Conservation (phyloP, 306 rosid species). For the Vicia villosa region DNA sequence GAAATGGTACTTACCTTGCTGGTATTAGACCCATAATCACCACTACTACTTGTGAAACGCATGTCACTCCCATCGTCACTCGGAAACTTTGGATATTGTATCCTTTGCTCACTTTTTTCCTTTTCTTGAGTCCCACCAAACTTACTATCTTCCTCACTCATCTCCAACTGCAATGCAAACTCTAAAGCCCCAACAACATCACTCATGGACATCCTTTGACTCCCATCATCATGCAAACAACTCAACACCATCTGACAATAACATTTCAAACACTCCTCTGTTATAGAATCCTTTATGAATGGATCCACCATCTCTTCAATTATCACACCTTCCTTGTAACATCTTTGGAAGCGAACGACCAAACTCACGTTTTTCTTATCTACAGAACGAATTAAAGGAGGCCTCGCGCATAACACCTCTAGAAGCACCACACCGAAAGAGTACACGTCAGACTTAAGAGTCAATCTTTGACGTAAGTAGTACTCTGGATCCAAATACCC, state of each 20-base stretch:
- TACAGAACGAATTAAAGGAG: neutral
- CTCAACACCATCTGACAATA: slow-evolving; percentile 35
- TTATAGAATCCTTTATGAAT: slow-evolving; percentile 12
- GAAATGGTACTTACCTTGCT: slow-evolving; percentile 2
- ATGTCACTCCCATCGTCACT: neutral
- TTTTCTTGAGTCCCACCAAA: neutral
- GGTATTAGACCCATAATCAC: neutral
- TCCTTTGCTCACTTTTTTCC: neutral
- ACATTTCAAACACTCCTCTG: slow-evolving; percentile 14
- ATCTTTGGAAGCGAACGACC: slow-evolving; percentile 34
- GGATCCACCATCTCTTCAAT: slow-evolving; percentile 40
- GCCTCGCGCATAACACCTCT: slow-evolving; percentile 43
- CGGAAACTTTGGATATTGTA: neutral
- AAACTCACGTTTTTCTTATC: slow-evolving; percentile 26
- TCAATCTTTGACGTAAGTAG: slow-evolving; percentile 26
- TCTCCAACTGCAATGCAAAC: slow-evolving; percentile 44
- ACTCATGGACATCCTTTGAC: slow-evolving; percentile 47
- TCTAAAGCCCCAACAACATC: slow-evolving; percentile 45
- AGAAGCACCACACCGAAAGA: slow-evolving; percentile 50
- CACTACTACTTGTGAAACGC: slow-evolving; percentile 11
- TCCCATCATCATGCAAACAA: slow-evolving; percentile 48
- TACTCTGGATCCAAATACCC: slow-evolving; percentile 37
- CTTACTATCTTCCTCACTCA: neutral
- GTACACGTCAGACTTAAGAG: slow-evolving; percentile 52
- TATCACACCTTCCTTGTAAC: neutral